A percentile compares a stretch with the other conserved stretches of the same genome.
Evolutionary conservation across 176 grass and related monocot species (phyloP).

Genomic region (Tuctoria greenei): DNA sequence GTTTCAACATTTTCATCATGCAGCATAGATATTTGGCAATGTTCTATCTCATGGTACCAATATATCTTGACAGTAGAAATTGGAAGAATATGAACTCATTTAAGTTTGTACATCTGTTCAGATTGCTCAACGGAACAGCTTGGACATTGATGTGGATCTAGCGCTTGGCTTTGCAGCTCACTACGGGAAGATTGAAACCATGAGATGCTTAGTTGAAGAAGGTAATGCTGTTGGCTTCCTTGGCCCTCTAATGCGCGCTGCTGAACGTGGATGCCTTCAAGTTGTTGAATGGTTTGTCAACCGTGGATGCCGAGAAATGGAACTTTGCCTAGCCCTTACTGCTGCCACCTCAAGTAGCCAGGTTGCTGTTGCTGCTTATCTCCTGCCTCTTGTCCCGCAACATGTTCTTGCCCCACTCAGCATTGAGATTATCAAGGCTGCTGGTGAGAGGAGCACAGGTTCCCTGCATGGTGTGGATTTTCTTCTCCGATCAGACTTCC

Average conservation of each 20-base stretch:
- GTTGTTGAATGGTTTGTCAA: constrained; percentile 88
- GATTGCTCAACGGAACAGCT: constrained; percentile 93
- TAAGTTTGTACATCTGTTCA: constrained; percentile 43
- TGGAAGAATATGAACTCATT: constrained; percentile 31
- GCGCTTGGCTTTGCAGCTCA: constrained; percentile 89
- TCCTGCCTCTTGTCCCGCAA: constrained; percentile 75
- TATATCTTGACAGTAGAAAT: constrained; percentile 4
- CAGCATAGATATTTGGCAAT: neutral
- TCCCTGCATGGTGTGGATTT: constrained; percentile 81
- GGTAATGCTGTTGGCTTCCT: constrained; percentile 74
- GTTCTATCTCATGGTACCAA: constrained; percentile 20
- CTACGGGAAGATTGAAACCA: constrained; percentile 81
- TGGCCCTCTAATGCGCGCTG: constrained; percentile 88
- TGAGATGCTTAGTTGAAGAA: constrained; percentile 88
- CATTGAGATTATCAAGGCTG: constrained; percentile 87
- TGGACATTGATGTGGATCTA: constrained; percentile 97
- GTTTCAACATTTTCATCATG: neutral
- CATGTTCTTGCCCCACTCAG: constrained; percentile 83
- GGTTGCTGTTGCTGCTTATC: constrained; percentile 60
- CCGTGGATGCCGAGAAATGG: constrained; percentile 89
- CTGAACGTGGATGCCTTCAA: constrained; percentile 73
- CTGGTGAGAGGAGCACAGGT: constrained; percentile 79
- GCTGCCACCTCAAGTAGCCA: constrained; percentile 79
- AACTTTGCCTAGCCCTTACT: constrained; percentile 87
- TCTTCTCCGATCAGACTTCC: constrained; percentile 78